phyloP scores from a whole-genome alignment of 495 filamentous ascomycete genomes.

The Xylaria telfairii region DNA sequence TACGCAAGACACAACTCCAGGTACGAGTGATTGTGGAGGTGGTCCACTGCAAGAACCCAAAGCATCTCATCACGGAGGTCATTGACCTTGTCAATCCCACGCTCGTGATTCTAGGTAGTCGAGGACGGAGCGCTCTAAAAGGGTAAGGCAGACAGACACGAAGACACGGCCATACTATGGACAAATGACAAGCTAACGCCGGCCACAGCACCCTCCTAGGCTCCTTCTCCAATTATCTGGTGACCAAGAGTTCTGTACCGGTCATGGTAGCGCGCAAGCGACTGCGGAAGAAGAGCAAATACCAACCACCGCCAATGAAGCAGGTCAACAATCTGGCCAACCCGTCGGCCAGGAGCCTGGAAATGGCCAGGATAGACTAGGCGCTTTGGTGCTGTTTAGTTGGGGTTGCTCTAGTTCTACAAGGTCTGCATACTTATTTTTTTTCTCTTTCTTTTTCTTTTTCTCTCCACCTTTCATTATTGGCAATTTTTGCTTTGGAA shows the following conservation, averaged over 20 bases:
- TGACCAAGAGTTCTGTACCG: constrained; percentile 94
- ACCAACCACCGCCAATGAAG: constrained; percentile 62
- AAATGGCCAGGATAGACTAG: constrained; percentile 71
- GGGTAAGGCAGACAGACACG: constrained; percentile 65
- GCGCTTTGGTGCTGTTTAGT: no score
- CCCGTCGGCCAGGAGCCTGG: constrained; percentile 66
- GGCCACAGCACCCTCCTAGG: constrained; percentile 65
- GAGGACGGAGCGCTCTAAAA: constrained; percentile 89
- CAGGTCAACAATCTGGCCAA: constrained; percentile 75
- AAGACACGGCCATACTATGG: background rate
- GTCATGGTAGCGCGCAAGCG: constrained; percentile 91
- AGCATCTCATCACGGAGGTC: constrained; percentile 82
- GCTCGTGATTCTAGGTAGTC: constrained; percentile 88
- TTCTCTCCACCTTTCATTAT: background rate
- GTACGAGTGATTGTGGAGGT: constrained; percentile 93
- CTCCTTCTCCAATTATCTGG: constrained; percentile 95
- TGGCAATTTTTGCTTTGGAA: background rate
- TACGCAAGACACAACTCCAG: constrained; percentile 89
- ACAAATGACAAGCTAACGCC: constrained; percentile 15
- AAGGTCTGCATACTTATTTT: constrained; percentile 4
- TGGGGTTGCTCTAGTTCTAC: background rate
- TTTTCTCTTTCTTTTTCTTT: background rate
- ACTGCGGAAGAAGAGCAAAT: constrained; percentile 75
- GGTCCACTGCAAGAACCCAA: constrained; percentile 96
- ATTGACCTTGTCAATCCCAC: constrained; percentile 92